Evolutionary conservation across 2,329 filamentous ascomycete genomes (phyloP), one percentile per base, ranked within the genome.

Genomic region (Pseudofabraea citricarpa): DNA sequence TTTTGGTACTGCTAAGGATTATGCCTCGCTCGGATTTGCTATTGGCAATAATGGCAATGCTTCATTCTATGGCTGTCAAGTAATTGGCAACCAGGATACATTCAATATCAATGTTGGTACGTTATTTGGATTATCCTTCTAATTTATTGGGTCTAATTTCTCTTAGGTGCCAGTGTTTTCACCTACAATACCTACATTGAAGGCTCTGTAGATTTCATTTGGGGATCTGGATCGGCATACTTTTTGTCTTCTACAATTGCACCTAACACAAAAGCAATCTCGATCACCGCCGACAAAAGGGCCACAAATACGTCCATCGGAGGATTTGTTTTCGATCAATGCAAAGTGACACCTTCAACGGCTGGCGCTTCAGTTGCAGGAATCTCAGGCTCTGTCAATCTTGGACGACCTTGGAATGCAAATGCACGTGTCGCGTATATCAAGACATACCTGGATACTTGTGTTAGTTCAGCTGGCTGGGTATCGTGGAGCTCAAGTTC

Each of bases 151-250:
- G n/a, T n/a, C 72, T 21, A 37, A 21, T 21, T 23, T 19, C 18
- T 21, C 35, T 32, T 20, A 37, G 35, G 35, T 37, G 35, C 35
- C 8, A 37, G 35, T 20, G 21, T 37, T 10, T 37, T 37, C n/a
- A 20, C 21, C n/a, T 37, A 37, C 32, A 71, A 71, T 46, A 69
- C 68, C 47, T 69, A 73, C 43, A 77, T 80, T 47, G 69, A 73
- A 35, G 75, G 75, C 20, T 71, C 73, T 2, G 73, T 73, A 32
- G 77, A 80, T 52, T 78, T 77, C 54, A 73, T 77, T 48, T 81
- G 80, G 56, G 70, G 77, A 45, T 64, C 75, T 57, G 67, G 72
- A 22, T 58, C 64, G 36, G 66, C 71, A 36, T 81, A 72, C 75
- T 74, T 71, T 57, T 69, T 75, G 39, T 50, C 60, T 13, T 66